phyloP scores from a whole-genome alignment of 495 filamentous ascomycete genomes.

The Neurospora africana region DNA sequence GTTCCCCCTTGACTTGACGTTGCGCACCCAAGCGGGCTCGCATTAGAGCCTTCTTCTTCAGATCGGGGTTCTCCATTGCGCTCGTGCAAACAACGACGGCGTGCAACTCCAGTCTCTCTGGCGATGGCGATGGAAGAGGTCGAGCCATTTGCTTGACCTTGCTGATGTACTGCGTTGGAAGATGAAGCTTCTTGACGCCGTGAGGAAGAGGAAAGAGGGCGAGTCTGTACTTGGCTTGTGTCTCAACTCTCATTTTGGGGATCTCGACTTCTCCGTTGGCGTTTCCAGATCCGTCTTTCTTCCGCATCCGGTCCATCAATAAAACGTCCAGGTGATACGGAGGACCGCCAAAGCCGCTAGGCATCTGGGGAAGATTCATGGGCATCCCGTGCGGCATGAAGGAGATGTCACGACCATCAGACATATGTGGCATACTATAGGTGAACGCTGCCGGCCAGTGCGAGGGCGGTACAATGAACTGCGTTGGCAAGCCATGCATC shows the following conservation, averaged over 20 bases:
- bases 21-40: slow-evolving; percentile 40
- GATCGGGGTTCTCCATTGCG: slow-evolving; percentile 69
- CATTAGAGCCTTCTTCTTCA: slow-evolving; percentile 51
- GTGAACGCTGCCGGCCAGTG: background rate
- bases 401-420: background rate
- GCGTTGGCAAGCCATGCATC: background rate
- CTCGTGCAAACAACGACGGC: slow-evolving; percentile 81
- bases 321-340: background rate
- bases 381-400: background rate
- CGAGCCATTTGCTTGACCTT: slow-evolving; percentile 80
- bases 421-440: background rate
- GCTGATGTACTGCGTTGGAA: slow-evolving; percentile 80
- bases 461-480: background rate
- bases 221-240: slow-evolving; percentile 76
- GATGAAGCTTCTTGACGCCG: slow-evolving; percentile 67
- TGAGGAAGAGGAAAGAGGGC: slow-evolving; percentile 60
- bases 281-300: background rate
- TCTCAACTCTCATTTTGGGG: slow-evolving; percentile 85
- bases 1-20: background rate
- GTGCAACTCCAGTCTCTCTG: slow-evolving; percentile 70
- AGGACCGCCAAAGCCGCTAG: background rate
- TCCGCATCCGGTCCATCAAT: background rate
- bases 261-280: background rate
- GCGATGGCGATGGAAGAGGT: slow-evolving; percentile 43
- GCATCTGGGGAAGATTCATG: background rate